Evolutionary conservation across 2,329 filamentous ascomycete genomes (phyloP).

Genomic region (Fusarium sp.): DNA sequence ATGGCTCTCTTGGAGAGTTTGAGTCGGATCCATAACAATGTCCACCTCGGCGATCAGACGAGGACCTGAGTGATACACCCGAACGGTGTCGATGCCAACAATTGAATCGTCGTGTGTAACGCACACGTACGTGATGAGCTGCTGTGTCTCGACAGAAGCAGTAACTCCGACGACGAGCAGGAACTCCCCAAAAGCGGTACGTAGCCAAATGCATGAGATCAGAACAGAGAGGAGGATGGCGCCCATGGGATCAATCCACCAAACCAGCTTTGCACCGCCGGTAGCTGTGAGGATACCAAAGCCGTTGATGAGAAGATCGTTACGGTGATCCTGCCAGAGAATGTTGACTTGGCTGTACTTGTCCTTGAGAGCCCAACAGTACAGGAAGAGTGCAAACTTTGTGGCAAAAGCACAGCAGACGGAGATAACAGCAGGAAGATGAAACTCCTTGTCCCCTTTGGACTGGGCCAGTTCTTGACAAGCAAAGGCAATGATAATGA

Average conservation of each 20-base stretch:
- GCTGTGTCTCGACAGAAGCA: slow-evolving; percentile 86
- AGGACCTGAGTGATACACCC: slow-evolving; percentile 91
- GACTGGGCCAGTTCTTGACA: slow-evolving; percentile 74
- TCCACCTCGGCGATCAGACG: slow-evolving; percentile 95
- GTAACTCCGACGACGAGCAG: slow-evolving; percentile 90
- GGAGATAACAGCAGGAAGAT: slow-evolving; percentile 86
- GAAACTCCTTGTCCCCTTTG: slow-evolving; percentile 73
- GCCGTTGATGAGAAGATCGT: slow-evolving; percentile 96
- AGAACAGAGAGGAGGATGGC: slow-evolving; percentile 85
- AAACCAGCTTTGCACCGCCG: slow-evolving; percentile 87
- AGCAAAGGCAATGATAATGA: slow-evolving; percentile 93
- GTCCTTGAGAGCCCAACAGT: slow-evolving; percentile 92
- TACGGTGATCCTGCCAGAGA: slow-evolving; percentile 96
- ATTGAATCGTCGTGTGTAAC: slow-evolving; percentile 90
- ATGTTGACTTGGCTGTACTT: slow-evolving; percentile 93
- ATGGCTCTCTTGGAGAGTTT: slow-evolving; percentile 82
- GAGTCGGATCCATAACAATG: slow-evolving; percentile 87
- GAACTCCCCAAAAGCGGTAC: slow-evolving; percentile 90
- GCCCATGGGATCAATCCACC: slow-evolving; percentile 96
- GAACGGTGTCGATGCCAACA: slow-evolving; percentile 91
- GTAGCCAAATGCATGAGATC: slow-evolving; percentile 84
- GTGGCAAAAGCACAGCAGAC: slow-evolving; percentile 87
- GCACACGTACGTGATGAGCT: slow-evolving; percentile 91
- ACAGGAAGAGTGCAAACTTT: slow-evolving; percentile 86
- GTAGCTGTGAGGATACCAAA: slow-evolving; percentile 92